Percentiles rank a stretch among this genome's conserved stretches.
These are phyloP conservation scores for Mucor lusitanicus DNA, from an alignment of 371 early-diverging fungal genomes.

Conservation along the genomic window DNA sequence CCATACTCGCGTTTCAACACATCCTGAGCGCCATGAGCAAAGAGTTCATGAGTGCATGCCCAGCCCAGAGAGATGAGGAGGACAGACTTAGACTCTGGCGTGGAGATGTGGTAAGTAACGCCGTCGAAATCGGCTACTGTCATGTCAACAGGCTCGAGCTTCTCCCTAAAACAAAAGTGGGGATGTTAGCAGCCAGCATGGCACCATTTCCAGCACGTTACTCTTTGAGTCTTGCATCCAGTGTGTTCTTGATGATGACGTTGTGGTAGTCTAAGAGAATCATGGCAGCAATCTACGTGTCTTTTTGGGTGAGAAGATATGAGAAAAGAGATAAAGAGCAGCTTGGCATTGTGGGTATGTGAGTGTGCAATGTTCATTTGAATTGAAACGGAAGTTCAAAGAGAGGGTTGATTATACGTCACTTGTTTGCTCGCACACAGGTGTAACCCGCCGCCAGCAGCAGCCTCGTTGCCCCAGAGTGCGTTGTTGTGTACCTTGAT, in stretches of 20 bases:
- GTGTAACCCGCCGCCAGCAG: neutral
- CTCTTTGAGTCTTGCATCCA: conserved; percentile 61
- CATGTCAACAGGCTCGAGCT: conserved; percentile 82
- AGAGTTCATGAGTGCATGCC: conserved; percentile 81
- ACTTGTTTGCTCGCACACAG: neutral
- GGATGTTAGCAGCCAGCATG: neutral
- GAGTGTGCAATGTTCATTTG: neutral
- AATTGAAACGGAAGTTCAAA: conserved; percentile 5
- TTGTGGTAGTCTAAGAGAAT: conserved; percentile 74
- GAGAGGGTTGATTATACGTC: neutral
- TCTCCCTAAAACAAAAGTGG: conserved; percentile 53
- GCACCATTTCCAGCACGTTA: conserved; percentile 22
- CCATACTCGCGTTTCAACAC: conserved; percentile 85
- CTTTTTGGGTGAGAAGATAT: neutral
- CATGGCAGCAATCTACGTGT: conserved; percentile 37
- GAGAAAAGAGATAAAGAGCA: neutral
- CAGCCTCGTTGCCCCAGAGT: neutral
- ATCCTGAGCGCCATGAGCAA: conserved; percentile 77
- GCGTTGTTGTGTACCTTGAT: neutral
- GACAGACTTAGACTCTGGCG: conserved; percentile 72
- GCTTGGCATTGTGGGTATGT: conserved; percentile 1
- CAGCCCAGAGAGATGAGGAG: conserved; percentile 80
- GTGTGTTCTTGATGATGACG: conserved; percentile 65
- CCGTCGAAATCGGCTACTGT: conserved; percentile 96
- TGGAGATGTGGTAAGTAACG: conserved; percentile 83